These are phyloP conservation scores for Actinomucor elegans DNA, from an alignment of 371 early-diverging fungal genomes.

Conservation along the genomic window DNA sequence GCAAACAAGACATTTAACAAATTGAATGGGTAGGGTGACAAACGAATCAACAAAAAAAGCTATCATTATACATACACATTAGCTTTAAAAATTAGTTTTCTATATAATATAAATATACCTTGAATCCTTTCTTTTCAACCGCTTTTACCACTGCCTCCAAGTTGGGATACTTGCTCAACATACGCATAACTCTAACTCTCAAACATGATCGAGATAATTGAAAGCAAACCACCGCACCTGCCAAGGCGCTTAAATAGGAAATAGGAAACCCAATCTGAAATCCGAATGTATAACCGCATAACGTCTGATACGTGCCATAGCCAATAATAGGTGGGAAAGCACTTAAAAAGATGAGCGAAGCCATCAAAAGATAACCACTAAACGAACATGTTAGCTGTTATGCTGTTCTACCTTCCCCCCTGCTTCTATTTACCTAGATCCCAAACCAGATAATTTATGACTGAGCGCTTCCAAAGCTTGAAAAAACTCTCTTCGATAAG, in stretches of 20 bases:
- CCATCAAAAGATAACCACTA: conserved; percentile 46
- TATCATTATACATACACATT: conserved; percentile 19
- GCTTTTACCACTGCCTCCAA: conserved; percentile 60
- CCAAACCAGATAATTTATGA: conserved; percentile 30
- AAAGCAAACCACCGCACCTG: conserved; percentile 66
- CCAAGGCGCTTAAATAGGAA: conserved; percentile 58
- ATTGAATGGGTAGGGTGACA: conserved; percentile 80
- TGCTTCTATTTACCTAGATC: conserved; percentile 21
- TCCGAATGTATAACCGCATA: conserved; percentile 71
- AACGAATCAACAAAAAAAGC: conserved; percentile 66
- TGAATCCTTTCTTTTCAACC: conserved; percentile 69
- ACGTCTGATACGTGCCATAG: conserved; percentile 61
- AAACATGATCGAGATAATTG: conserved; percentile 54
- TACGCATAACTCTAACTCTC: conserved; percentile 46
- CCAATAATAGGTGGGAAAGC: conserved; percentile 73
- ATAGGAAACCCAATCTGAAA: conserved; percentile 59
- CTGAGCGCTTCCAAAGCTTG: conserved; percentile 37
- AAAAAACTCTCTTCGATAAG: conserved; percentile 33
- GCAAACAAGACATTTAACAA: conserved; percentile 71
- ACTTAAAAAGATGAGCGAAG: conserved; percentile 48
- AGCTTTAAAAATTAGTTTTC: conserved; percentile 1
- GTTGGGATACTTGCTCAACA: conserved; percentile 54
- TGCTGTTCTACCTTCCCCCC: background rate
- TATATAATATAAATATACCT: conserved; percentile 39
- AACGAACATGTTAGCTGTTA: background rate